These are phyloP conservation scores for Zalerion maritima DNA, from an alignment of 495 filamentous ascomycete species.

Conservation along the genomic window DNA sequence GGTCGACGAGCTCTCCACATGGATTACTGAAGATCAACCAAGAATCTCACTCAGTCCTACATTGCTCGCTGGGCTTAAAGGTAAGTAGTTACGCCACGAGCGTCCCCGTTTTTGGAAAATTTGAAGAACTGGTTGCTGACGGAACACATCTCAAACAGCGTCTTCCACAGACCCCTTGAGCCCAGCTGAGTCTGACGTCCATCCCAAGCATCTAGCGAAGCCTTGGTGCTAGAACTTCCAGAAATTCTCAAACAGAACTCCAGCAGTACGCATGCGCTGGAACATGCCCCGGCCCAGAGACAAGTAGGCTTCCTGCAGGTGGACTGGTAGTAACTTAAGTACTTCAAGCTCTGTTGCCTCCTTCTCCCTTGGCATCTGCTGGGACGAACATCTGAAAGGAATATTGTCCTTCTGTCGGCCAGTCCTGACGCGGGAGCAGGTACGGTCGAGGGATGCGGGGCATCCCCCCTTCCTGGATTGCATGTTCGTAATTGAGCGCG, in stretches of 20 bases:
- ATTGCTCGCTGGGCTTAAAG: slow-evolving; percentile 6
- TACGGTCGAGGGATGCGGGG: slow-evolving; percentile 6
- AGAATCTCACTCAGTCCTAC: slow-evolving; percentile 9
- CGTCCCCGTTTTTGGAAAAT: slow-evolving; percentile 4
- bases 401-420: slow-evolving; percentile 6
- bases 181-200: slow-evolving; percentile 5
- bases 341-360: slow-evolving; percentile 7
- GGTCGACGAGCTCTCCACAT: slow-evolving; percentile 2
- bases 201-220: slow-evolving; percentile 6
- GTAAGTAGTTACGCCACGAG: slow-evolving; percentile 4
- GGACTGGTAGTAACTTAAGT: too few relatives aligned
- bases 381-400: slow-evolving; percentile 6
- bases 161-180: slow-evolving; percentile 6
- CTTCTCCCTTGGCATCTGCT: slow-evolving; percentile 7
- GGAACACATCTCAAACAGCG: slow-evolving; percentile 7
- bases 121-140: slow-evolving; percentile 9
- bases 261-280: too few relatives aligned
- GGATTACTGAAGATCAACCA: slow-evolving; percentile 8
- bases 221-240: too few relatives aligned
- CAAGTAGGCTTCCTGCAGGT: too few relatives aligned
- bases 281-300: too few relatives aligned
- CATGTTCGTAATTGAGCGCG: too few relatives aligned
- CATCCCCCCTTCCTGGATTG: too few relatives aligned
- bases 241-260: too few relatives aligned
- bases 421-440: slow-evolving; percentile 5